phyloP scores from a whole-genome alignment of 345 rosid species.

The Euphorbia peplus region DNA sequence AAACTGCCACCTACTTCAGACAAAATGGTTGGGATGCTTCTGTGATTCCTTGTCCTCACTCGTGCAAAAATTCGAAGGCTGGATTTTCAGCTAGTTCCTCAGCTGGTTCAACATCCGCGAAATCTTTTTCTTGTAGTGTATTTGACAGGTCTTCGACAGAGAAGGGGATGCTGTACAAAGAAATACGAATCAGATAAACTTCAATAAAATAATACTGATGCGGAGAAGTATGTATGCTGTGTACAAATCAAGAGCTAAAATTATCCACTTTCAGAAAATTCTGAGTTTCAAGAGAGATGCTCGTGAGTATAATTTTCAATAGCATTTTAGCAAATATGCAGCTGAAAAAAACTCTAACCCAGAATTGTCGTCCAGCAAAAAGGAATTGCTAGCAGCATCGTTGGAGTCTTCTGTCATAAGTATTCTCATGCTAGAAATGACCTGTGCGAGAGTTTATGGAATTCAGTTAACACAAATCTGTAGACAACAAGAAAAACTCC shows the following conservation, averaged over 20 bases:
- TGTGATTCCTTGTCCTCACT: constrained; percentile 42
- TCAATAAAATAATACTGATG: too few relatives aligned
- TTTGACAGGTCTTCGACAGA: constrained; percentile 83
- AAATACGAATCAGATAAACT: constrained; percentile 18
- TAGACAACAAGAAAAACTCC: not conserved
- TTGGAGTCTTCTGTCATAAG: constrained; percentile 97
- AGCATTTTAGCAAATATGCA: not conserved
- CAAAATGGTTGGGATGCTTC: constrained; percentile 2
- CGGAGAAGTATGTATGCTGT: too few relatives aligned
- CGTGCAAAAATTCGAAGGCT: constrained; percentile 79
- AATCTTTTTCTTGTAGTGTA: constrained; percentile 83
- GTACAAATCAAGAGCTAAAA: not conserved
- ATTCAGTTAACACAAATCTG: constrained; percentile 11
- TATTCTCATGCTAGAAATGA: constrained; percentile 93
- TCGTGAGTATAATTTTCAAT: not conserved
- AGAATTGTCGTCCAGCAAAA: constrained; percentile 92
- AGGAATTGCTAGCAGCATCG: constrained; percentile 75
- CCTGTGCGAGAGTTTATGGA: constrained; percentile 39
- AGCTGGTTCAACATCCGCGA: constrained; percentile 68
- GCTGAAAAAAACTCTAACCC: constrained; percentile 44
- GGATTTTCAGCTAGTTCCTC: constrained; percentile 74
- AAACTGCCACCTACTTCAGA: constrained; percentile 12
- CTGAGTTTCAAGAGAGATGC: not conserved
- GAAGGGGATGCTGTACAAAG: constrained; percentile 77
- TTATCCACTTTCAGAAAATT: not conserved